These are phyloP conservation scores for Yamadazyma conglobata DNA, from an alignment of 1,139 yeast species.

Conservation along the genomic window DNA sequence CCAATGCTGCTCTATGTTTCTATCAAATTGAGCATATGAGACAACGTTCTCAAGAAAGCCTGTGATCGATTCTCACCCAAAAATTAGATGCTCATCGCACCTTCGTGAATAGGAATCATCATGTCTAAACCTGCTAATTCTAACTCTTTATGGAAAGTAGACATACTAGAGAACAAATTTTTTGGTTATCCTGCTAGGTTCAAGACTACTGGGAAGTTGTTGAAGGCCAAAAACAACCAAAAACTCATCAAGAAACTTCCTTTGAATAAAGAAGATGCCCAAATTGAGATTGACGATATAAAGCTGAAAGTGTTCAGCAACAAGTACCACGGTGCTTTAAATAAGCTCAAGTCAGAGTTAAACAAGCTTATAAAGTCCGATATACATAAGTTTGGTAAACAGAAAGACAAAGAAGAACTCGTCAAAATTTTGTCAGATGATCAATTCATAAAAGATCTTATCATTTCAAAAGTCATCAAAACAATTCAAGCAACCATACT, in stretches of 20 bases:
- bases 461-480: constrained; percentile 35
- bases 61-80: neutral
- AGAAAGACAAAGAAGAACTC: constrained; percentile 5
- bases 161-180: constrained; percentile 49
- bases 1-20: no score
- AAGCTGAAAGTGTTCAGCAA: constrained; percentile 45
- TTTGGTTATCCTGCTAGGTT: constrained; percentile 47
- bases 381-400: constrained; percentile 14
- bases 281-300: constrained; percentile 38
- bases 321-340: constrained; percentile 48
- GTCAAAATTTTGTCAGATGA: constrained; percentile 13
- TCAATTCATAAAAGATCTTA: constrained; percentile 23
- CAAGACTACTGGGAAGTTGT: constrained; percentile 47
- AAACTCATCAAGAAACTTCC: constrained; percentile 45
- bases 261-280: constrained; percentile 36
- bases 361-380: constrained; percentile 26
- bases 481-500: constrained; percentile 24
- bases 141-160: constrained; percentile 45
- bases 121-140: constrained; percentile 2
- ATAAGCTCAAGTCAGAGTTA: constrained; percentile 39
- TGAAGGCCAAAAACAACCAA: constrained; percentile 44
- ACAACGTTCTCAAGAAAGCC: no score
- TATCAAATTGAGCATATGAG: no score
- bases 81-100: constrained; percentile 11
- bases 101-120: neutral